Percentiles rank a stretch among this genome's conserved stretches.
Conservation (phyloP, 2,329 filamentous ascomycete genomes). For the Ustilaginoidea virens region DNA sequence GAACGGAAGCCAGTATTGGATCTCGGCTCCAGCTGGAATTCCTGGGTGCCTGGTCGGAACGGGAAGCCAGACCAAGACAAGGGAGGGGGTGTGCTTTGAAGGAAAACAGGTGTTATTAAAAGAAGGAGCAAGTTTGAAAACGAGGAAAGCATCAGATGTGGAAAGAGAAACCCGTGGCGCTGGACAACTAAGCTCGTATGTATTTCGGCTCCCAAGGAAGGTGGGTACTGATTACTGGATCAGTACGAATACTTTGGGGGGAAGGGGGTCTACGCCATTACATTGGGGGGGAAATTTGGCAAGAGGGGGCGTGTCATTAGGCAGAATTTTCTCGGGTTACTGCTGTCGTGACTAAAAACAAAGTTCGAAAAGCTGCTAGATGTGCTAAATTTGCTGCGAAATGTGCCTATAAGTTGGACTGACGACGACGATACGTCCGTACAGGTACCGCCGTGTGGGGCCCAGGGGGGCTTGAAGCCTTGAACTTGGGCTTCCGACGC, state of each 20-base stretch:
- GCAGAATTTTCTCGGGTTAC: too few species aligned
- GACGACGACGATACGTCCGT: conserved; percentile 1
- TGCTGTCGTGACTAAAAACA: background rate
- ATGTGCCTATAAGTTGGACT: background rate
- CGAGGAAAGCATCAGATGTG: background rate
- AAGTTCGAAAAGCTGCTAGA: background rate
- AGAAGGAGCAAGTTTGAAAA: background rate
- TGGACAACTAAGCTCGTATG: conserved; percentile 2
- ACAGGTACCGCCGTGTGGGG: conserved; percentile 1
- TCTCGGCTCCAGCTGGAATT: conserved; percentile 6
- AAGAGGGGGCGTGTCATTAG: too few species aligned
- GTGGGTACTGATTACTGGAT: too few species aligned
- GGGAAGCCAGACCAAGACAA: conserved; percentile 1
- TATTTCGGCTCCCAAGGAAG: too few species aligned
- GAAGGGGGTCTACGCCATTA: background rate
- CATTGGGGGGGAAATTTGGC: background rate
- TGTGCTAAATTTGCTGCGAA: too few species aligned
- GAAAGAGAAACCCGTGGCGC: conserved; percentile 2
- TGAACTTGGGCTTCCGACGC: conserved; percentile 1
- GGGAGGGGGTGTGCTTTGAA: conserved; percentile 6
- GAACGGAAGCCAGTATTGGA: conserved; percentile 3
- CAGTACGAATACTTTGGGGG: too few species aligned
- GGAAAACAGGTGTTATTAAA: conserved; percentile 1
- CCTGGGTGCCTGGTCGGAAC: conserved; percentile 4
- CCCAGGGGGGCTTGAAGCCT: background rate